Conservation (phyloP, 257 asterid species). For the Solanum pennellii region DNA sequence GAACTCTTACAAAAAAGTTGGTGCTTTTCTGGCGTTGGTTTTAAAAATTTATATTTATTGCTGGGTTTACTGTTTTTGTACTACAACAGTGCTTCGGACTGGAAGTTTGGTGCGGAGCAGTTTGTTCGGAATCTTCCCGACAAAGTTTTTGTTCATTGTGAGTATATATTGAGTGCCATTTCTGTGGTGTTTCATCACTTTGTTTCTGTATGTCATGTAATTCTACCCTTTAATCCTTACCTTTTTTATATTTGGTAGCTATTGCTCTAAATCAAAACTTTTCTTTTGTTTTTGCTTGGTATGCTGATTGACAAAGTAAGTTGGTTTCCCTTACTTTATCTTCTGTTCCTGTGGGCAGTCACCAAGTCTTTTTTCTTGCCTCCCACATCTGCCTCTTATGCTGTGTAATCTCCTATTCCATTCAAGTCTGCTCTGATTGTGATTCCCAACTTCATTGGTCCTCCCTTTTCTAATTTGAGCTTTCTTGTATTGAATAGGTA, state of each 20-base stretch:
- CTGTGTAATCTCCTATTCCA: neutral
- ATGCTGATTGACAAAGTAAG: neutral
- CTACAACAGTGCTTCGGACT: constrained; percentile 61
- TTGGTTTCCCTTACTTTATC: neutral
- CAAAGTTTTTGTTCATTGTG: constrained; percentile 85
- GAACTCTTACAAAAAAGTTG: neutral
- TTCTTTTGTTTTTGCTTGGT: neutral
- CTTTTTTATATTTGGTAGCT: neutral
- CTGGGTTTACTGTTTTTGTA: neutral
- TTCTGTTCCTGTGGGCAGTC: neutral
- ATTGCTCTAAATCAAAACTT: neutral
- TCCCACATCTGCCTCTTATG: neutral
- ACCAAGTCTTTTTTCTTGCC: neutral
- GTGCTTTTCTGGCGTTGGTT: neutral
- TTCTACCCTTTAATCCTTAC: neutral
- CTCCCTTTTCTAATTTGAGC: neutral
- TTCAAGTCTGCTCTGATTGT: neutral
- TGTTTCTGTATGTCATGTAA: neutral
- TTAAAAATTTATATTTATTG: neutral
- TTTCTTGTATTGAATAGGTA: neutral
- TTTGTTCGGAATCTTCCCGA: constrained; percentile 74
- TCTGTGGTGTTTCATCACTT: neutral
- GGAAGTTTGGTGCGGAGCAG: constrained; percentile 85
- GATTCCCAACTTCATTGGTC: neutral
- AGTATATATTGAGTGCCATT: constrained; percentile 10